Evolutionary conservation across 2,329 filamentous ascomycete genomes (phyloP), one percentile per base, ranked within the genome.

Genomic region (Colletotrichum orbiculare): DNA sequence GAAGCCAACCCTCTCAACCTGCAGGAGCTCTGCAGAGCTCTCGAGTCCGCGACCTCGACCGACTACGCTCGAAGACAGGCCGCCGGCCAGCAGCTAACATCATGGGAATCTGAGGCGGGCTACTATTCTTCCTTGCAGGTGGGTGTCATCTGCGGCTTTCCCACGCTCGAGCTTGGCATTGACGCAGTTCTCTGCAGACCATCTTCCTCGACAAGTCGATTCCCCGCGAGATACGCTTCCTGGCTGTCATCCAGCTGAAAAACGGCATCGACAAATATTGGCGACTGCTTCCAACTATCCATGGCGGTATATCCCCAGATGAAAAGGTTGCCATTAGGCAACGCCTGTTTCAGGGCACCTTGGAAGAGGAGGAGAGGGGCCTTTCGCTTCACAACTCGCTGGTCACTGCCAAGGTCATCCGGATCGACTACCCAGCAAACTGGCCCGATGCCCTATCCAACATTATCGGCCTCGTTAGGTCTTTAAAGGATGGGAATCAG

Each of bases 181-280:
- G 25, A 66, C 38, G 9, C 46, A 33, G 17, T 37, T 9, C 46
- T 39, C 39, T 38, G 38, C 73, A 96, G 90, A 86, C 90, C 70
- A 87, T 93, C 41, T 97, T 94, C 75, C 85, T 97, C 68, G 92
- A 97, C 79, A 89, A 88, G 67, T 88, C 88, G 2, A 81, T 96
- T 1, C 91, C 93, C 1, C 79, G 87, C 63, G 90, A 96, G 72
- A 87, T 95, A 57, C 91, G 96, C 67, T 94, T 97, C 73, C 89
- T 97, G 10, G 92, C 95, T 59, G 88, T 98, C 63, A 97, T 98
- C 70, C 92, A 97, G 75, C 85, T 99, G 58, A 98, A 98, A 76
- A 97, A 98, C 76, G 96, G 94, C 60, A 94, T 98, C 77, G 95
- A 98, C 75, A 94, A 91, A 75, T 93, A 94, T 77, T 99, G 96